Evolutionary conservation across 2,329 filamentous ascomycete genomes (phyloP), one percentile per base, ranked within the genome.

Genomic region (Colletotrichum gloeosporioides): DNA sequence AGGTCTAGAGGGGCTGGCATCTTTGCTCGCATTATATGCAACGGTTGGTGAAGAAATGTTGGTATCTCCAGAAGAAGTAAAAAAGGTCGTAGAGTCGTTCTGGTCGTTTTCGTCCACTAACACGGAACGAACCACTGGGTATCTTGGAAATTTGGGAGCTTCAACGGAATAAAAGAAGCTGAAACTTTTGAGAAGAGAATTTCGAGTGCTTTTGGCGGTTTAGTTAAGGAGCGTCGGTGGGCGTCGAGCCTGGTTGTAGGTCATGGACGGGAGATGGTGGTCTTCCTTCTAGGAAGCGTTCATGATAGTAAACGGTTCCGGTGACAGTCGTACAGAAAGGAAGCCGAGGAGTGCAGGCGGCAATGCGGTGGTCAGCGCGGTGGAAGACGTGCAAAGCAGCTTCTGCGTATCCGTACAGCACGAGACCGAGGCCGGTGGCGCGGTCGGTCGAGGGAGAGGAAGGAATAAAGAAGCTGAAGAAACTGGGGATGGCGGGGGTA

Each of bases 1-100:
- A 90, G 82, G 79, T 89, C 87, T 75, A 91, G 83, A 69, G 85
- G 84, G 63, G 88, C 84, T 72, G 86, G 83, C 88, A 91, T 91
- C 53, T 78, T 78, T 69, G 71, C 73, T 73, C 76, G 66, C 72
- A 73, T 73, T 65, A 77, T 73, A 76, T 32, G 70, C 59, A 69
- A 32, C 31, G 29, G 59, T n/a, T 73, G n/a, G 22, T n/a, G 49
- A 63, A 12, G 18, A 68, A 53, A 32, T 31, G 29, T 57, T 73
- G 70, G 29, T 76, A 69, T 74, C 18, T 70, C 36, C 64, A 27
- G 44, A 74, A 74, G 59, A 74, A 74, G 59, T 74, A 64, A 55
- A 73, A 69, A 76, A n/a, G 59, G 36, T 76, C 70, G 71, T 76
- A 66, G 59, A 69, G 70, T 76, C 74, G 70, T 74, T 65, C 57